Conservation (phyloP, 306 rosid genomes). For the Oxytropis ochrocephala region DNA sequence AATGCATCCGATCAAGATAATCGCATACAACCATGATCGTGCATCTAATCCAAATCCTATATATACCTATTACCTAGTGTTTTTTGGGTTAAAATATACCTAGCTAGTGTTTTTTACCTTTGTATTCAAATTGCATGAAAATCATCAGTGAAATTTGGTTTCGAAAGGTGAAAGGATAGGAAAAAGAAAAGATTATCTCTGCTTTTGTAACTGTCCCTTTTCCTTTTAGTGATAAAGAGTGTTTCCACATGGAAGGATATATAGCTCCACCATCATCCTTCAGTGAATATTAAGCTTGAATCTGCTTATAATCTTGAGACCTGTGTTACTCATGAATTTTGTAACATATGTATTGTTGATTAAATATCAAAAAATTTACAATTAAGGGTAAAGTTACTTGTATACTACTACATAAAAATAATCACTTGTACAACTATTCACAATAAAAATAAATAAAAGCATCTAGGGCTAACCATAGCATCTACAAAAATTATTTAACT, state of each 20-base stretch:
- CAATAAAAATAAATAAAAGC: not conserved
- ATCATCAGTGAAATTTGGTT: slow-evolving; percentile 44
- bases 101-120: slow-evolving; percentile 14
- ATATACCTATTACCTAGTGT: no score
- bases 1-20: no score
- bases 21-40: no score
- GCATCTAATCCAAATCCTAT: no score
- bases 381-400: no score
- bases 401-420: no score
- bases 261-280: slow-evolving; percentile 1
- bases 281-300: not conserved
- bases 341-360: not conserved
- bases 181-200: slow-evolving; percentile 51
- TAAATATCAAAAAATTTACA: not conserved
- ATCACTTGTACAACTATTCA: not conserved
- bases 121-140: slow-evolving; percentile 52
- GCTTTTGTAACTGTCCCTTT: slow-evolving; percentile 39
- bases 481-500: not conserved
- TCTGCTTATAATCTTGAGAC: not conserved
- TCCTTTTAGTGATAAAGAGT: slow-evolving; percentile 43
- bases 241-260: slow-evolving; percentile 38
- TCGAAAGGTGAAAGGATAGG: slow-evolving; percentile 49
- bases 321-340: not conserved
- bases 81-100: no score
- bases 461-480: not conserved